phyloP scores from a whole-genome alignment of 805 yeast species.

The baker's yeast (Saccharomyces cerevisiae) region DNA sequence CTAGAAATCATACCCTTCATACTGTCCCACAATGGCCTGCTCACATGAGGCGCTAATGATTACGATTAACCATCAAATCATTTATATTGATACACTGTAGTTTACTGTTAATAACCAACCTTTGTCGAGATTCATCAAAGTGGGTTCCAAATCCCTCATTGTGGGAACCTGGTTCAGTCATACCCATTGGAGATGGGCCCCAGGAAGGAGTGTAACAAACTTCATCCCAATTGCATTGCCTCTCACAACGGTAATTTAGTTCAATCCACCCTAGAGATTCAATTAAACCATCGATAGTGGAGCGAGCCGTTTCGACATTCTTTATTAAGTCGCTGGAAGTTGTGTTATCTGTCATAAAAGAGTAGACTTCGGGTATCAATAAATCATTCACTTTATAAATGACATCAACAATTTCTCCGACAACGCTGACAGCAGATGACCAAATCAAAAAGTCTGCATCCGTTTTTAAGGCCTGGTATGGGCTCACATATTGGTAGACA shows the following conservation, averaged over 20 bases:
- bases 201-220: slow-evolving; percentile 52
- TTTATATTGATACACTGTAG: slow-evolving; percentile 16
- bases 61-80: slow-evolving; percentile 1
- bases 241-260: slow-evolving; percentile 35
- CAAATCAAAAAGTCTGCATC: slow-evolving; percentile 41
- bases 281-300: slow-evolving; percentile 17
- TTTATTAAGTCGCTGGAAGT: slow-evolving; percentile 11
- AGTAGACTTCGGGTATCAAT: slow-evolving; percentile 21
- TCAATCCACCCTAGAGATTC: slow-evolving; percentile 35
- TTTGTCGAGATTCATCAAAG: slow-evolving; percentile 11
- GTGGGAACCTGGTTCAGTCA: slow-evolving; percentile 23
- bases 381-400: slow-evolving; percentile 33
- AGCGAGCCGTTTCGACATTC: slow-evolving; percentile 9
- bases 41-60: neutral
- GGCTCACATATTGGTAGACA: slow-evolving; percentile 43
- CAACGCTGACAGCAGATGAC: slow-evolving; percentile 39
- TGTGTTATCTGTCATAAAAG: slow-evolving; percentile 11
- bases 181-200: slow-evolving; percentile 50
- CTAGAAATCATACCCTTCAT: no score
- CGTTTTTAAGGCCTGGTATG: slow-evolving; percentile 33
- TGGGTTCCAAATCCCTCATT: slow-evolving; percentile 12
- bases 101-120: slow-evolving; percentile 14
- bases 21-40: no score
- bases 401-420: slow-evolving; percentile 30
- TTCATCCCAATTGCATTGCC: slow-evolving; percentile 39